phyloP scores from a whole-genome alignment of 2,329 filamentous ascomycete genomes.

The Fusarium robinianum region DNA sequence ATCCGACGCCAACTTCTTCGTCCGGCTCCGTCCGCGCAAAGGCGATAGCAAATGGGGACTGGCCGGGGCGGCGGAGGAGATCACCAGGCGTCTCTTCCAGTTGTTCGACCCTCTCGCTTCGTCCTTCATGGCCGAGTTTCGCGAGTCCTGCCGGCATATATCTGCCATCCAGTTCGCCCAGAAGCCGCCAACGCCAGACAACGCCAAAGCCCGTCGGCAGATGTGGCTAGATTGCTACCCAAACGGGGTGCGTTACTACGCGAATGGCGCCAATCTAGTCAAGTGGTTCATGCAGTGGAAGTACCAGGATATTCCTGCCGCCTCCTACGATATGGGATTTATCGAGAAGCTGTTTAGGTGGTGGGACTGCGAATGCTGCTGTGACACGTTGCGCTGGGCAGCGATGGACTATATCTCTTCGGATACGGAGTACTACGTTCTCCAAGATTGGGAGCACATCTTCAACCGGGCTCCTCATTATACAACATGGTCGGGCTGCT shows the following conservation, averaged over 20 bases:
- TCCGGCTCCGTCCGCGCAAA: neutral
- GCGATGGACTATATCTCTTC: conserved; percentile 1
- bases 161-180: too few species aligned
- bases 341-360: neutral
- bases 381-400: neutral
- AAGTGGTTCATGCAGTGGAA: conserved; percentile 4
- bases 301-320: neutral
- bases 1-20: neutral
- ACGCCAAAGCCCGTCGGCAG: too few species aligned
- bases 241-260: conserved; percentile 11
- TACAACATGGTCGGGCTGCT: rapidly evolving
- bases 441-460: neutral
- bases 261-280: neutral
- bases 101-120: conserved; percentile 3
- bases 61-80: neutral
- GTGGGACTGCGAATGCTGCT: conserved; percentile 15
- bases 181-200: too few species aligned
- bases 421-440: neutral
- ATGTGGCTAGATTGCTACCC: conserved; percentile 15
- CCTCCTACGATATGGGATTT: too few species aligned
- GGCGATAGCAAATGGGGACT: neutral
- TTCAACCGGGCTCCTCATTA: neutral
- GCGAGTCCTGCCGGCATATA: conserved; percentile 6
- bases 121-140: neutral
- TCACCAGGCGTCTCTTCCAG: neutral